Conservation (phyloP, 176 grass and related monocot species). For the Echinochloa phyllopogon region DNA sequence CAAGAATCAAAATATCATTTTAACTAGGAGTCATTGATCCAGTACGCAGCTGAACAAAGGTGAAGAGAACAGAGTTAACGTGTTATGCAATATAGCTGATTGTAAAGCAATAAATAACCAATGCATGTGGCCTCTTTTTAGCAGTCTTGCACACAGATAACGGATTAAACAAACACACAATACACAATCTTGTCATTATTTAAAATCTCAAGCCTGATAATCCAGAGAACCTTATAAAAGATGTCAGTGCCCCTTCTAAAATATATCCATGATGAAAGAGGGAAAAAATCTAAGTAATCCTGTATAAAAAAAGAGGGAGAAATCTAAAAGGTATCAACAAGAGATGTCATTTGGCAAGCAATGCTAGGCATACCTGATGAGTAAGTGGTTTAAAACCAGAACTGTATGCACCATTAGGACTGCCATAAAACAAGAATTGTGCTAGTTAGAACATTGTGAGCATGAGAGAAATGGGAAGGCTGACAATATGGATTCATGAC, state of each 20-base stretch:
- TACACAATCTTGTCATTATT: not conserved
- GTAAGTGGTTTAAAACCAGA: conserved; percentile 96
- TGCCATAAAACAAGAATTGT: conserved; percentile 47
- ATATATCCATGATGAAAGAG: not conserved
- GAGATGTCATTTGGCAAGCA: not conserved
- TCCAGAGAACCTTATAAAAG: not conserved
- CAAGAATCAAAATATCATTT: not conserved
- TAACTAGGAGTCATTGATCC: not conserved
- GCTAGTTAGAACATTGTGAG: conserved; percentile 11
- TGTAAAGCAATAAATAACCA: conserved; percentile 17
- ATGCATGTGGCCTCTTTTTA: not conserved
- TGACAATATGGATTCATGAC: conserved; percentile 17
- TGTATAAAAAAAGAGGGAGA: not conserved
- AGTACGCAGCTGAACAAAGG: not conserved
- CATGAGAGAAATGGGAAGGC: conserved; percentile 1
- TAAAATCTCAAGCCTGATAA: not conserved
- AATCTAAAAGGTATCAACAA: not conserved
- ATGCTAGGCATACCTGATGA: conserved; percentile 70
- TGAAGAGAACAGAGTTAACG: not conserved
- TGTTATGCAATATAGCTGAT: not conserved
- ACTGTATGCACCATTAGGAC: conserved; percentile 98
- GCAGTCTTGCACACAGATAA: conserved; percentile 2
- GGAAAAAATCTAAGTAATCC: not conserved
- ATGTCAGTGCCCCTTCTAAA: not conserved
- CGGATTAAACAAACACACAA: not conserved